Evolutionary conservation across 75 land plant genomes (phyloP), one percentile per base, ranked within the genome.

Genomic region (Sequoiadendron giganteum): DNA sequence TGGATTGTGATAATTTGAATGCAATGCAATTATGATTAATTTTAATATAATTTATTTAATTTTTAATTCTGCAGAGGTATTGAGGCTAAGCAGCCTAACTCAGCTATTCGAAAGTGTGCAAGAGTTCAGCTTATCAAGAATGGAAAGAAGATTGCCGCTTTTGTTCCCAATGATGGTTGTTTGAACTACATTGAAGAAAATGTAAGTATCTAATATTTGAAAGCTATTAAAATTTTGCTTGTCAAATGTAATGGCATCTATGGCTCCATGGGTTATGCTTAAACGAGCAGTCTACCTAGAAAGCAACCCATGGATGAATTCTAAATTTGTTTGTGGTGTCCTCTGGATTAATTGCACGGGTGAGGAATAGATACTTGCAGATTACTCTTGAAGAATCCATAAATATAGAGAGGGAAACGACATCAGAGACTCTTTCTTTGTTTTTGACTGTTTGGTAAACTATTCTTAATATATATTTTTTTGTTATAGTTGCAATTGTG

Each of bases 131-230:
- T 95, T 19, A 95, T 95, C 58, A 95, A 95, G 86, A 95, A 94
- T 88, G 94, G 96, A 10, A 95, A 95, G 93, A 95, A 95, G 90
- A 95, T 94, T 76, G 95, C 91, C 84, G 94, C 95, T 34, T 94
- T 94, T 86, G 95, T 93, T 55, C 95, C 95, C 77, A 94, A 94
- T 65, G 94, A 92, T 88, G 94, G 95, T 85, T 94, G 95, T 65
- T 87, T 94, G 89, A 95, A 95, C 91, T 95, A 93, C 86, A 95
- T 95, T 54, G 94, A 94, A 87, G 95, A 95, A 80, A 95, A 95
- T 86, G 96, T 95, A 43, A 91, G 90, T 90, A 25, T 15, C 36
- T 70, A 40, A 16, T 85, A 21, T 21, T 82, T 9, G 13, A 65
- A 65, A 65, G 28, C 30, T 8, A 25, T 65, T 3, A 21, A 25